These are phyloP conservation scores for Lablab purpureus DNA, from an alignment of 306 rosid species.

Conservation along the genomic window DNA sequence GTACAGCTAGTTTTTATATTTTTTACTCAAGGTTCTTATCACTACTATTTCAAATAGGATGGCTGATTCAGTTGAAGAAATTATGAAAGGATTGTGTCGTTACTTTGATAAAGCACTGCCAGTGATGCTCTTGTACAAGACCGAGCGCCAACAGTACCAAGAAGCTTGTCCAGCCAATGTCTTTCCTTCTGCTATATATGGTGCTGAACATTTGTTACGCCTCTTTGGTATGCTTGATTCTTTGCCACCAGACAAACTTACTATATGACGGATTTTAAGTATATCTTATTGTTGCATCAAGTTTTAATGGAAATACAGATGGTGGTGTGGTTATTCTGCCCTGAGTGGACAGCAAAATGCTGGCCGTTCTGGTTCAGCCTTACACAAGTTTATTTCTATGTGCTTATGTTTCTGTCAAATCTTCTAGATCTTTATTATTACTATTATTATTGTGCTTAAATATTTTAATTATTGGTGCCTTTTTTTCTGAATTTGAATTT, in stretches of 20 bases:
- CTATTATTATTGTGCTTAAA: constrained; percentile 13
- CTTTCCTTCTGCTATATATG: constrained; percentile 78
- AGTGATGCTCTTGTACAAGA: constrained; percentile 73
- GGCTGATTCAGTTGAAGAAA: constrained; percentile 64
- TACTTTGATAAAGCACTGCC: constrained; percentile 93
- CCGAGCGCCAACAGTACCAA: constrained; percentile 78
- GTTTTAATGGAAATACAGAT: constrained; percentile 2
- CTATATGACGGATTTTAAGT: constrained; percentile 18
- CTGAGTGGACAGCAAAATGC: constrained; percentile 23
- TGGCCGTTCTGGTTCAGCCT: constrained; percentile 22
- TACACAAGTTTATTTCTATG: constrained; percentile 6
- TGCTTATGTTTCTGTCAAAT: constrained; percentile 26
- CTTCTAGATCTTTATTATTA: constrained; percentile 11
- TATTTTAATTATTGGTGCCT: constrained; percentile 33
- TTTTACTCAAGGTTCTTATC: constrained; percentile 18
- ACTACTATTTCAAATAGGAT: constrained; percentile 55
- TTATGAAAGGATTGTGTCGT: constrained; percentile 71
- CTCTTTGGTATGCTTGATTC: constrained; percentile 72
- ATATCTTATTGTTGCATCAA: not conserved
- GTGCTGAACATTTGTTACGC: constrained; percentile 93
- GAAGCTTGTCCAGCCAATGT: constrained; percentile 60
- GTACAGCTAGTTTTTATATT: not conserved
- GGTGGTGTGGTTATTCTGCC: not conserved
- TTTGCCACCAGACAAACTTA: constrained; percentile 13
- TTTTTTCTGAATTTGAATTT: constrained; percentile 46